A percentile compares a stretch with the other conserved stretches of the same genome.
These are phyloP conservation scores for Microbotryomycetes sp. DNA, from an alignment of 1,284 basidiomycete species.

Conservation along the genomic window DNA sequence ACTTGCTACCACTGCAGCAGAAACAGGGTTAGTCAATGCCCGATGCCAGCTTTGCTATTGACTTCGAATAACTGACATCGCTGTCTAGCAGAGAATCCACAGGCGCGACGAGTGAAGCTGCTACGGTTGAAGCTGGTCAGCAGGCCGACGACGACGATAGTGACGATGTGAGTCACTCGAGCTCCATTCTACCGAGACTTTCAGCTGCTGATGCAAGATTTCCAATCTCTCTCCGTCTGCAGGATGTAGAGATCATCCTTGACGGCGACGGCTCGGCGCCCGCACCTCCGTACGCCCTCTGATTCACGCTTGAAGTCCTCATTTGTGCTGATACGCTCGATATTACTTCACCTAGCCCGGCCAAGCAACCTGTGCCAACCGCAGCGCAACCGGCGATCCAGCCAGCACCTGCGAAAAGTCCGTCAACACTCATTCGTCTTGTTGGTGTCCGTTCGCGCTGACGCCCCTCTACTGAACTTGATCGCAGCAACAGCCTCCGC, in stretches of 20 bases:
- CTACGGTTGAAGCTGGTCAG: constrained; percentile 2
- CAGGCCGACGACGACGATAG: constrained; percentile 26
- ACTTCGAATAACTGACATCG: neutral
- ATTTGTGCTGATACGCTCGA: neutral
- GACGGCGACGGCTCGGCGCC: constrained; percentile 31
- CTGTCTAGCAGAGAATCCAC: neutral
- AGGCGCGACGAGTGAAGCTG: neutral
- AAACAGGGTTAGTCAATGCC: neutral
- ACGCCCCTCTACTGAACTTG: neutral
- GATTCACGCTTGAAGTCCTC: neutral
- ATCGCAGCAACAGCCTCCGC: constrained; percentile 16
- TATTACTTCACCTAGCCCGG: neutral
- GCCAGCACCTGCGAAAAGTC: neutral
- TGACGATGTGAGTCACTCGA: constrained; percentile 29
- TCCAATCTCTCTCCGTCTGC: neutral
- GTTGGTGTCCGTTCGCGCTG: neutral
- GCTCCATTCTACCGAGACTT: neutral
- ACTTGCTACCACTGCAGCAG: neutral
- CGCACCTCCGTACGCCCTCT: constrained; percentile 6
- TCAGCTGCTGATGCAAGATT: neutral
- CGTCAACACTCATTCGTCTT: constrained; percentile 10
- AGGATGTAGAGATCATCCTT: constrained; percentile 38
- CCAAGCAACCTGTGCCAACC: neutral
- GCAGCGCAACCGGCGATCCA: neutral
- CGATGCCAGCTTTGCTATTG: neutral